A percentile compares a stretch with the other conserved stretches of the same genome.
Conservation (phyloP, 345 rosid genomes). For the Salix viminalis region DNA sequence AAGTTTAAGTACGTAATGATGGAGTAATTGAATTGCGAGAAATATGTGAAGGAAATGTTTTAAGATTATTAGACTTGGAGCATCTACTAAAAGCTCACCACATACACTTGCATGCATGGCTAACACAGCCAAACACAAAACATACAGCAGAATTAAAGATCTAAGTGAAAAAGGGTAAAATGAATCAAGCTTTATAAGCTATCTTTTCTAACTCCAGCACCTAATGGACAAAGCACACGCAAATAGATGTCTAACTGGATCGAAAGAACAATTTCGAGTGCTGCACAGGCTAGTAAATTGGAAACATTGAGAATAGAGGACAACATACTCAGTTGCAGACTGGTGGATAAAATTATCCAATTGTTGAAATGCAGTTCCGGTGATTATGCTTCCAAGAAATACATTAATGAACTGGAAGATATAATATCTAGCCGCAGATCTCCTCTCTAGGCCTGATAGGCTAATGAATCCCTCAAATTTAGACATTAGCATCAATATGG, state of each 20-base stretch:
- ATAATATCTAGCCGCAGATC: slow-evolving; percentile 72
- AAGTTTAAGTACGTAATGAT: not conserved
- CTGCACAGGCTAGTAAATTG: not conserved
- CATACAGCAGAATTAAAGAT: not conserved
- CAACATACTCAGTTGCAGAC: slow-evolving; percentile 80
- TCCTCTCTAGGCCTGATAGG: slow-evolving; percentile 68
- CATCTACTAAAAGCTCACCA: not conserved
- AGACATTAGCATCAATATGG: slow-evolving; percentile 86
- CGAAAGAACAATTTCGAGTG: not conserved
- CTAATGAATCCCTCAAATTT: slow-evolving; percentile 91
- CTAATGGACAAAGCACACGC: not conserved
- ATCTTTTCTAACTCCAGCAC: not conserved
- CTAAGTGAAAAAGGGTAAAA: not conserved
- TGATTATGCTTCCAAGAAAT: slow-evolving; percentile 88
- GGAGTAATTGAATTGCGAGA: not conserved
- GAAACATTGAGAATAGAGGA: not conserved
- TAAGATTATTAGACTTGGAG: not conserved
- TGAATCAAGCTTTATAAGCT: not conserved
- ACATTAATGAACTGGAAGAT: slow-evolving; percentile 84
- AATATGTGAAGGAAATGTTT: not conserved
- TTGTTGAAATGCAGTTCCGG: slow-evolving; percentile 93
- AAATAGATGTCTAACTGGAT: not conserved
- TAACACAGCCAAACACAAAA: no score
- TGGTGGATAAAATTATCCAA: slow-evolving; percentile 75
- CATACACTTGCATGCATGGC: not conserved